Evolutionary conservation across 2,329 filamentous ascomycete genomes (phyloP).

Genomic region (Aspergillus carbonarius): DNA sequence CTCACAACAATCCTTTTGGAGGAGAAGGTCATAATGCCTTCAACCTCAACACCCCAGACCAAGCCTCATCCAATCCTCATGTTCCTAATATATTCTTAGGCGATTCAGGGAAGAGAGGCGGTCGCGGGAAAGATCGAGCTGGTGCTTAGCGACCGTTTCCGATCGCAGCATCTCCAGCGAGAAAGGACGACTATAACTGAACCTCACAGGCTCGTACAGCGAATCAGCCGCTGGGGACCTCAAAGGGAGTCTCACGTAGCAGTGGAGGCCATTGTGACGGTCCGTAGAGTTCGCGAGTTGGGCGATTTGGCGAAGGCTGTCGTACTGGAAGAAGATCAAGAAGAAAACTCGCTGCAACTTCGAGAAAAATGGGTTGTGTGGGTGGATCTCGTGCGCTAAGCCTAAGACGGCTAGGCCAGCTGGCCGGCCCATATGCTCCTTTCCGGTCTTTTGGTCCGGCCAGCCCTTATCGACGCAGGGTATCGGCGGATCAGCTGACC

Average conservation of each 20-base stretch:
- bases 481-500: constrained; percentile 22
- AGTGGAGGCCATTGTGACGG: constrained; percentile 60
- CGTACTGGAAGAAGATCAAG: constrained; percentile 29
- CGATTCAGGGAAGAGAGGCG: constrained; percentile 28
- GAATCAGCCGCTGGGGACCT: constrained; percentile 35
- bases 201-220: constrained; percentile 46
- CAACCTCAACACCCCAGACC: constrained; percentile 74
- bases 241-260: constrained; percentile 58
- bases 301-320: constrained; percentile 39
- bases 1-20: constrained; percentile 71
- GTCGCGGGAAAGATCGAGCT: constrained; percentile 73
- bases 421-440: background rate
- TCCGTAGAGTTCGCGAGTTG: constrained; percentile 44
- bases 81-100: constrained; percentile 32
- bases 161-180: constrained; percentile 64
- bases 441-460: constrained; percentile 4
- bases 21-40: constrained; percentile 65
- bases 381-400: constrained; percentile 26
- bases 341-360: constrained; percentile 18
- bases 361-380: constrained; percentile 36
- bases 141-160: constrained; percentile 51
- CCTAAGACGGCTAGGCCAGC: constrained; percentile 8
- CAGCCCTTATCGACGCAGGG: constrained; percentile 30
- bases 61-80: constrained; percentile 56
- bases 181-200: constrained; percentile 77